Conservation (phyloP, 2,329 filamentous ascomycete genomes). For the Cercospora sojina region DNA sequence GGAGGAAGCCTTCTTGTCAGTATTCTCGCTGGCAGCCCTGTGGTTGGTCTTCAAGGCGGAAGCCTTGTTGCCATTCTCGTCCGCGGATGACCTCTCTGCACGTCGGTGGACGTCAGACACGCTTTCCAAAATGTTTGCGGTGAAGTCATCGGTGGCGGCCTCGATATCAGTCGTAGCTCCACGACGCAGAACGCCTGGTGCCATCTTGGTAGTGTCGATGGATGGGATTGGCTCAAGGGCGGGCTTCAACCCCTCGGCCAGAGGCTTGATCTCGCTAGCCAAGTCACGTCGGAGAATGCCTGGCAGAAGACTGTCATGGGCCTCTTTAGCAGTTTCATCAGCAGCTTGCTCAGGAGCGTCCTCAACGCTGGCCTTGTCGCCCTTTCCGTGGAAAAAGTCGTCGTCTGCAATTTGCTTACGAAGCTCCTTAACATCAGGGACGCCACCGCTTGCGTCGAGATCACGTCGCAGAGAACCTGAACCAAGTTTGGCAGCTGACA, state of each 20-base stretch:
- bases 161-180: neutral
- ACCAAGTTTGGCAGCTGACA: neutral
- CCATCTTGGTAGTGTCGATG: neutral
- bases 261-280: neutral
- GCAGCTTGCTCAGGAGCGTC: neutral
- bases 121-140: neutral
- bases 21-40: neutral
- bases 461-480: neutral
- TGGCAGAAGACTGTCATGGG: neutral
- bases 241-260: neutral
- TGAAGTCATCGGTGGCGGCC: neutral
- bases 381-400: neutral
- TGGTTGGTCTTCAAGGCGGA: neutral
- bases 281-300: too few relatives aligned
- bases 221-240: neutral
- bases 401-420: neutral
- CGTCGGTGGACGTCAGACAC: neutral
- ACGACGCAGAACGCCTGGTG: neutral
- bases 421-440: neutral
- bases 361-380: neutral
- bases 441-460: neutral
- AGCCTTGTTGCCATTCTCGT: neutral
- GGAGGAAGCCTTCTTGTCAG: neutral
- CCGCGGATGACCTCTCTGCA: neutral
- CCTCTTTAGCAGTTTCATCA: neutral